Base-by-base conservation (phyloP, 768 basidiomycete species). In the Daedaleopsis sinensis region DNA sequence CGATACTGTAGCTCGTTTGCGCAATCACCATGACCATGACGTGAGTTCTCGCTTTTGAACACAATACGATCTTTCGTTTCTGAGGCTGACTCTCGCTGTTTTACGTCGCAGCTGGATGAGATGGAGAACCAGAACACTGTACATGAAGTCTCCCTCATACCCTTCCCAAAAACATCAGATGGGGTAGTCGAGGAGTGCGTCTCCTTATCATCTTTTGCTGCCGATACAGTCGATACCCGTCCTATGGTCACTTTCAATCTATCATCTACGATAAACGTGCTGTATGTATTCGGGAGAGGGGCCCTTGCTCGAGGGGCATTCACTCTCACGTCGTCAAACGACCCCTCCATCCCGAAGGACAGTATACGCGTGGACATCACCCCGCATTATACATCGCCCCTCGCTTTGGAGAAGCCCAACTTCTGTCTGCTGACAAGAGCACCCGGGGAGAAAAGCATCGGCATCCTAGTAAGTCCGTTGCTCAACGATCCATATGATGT, bases 351-450 rank as follows among this genome's bases (percentile, higher is more conserved):
- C 6, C 37, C 36, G 4, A 18, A 57, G 2, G 64, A 58, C 35
- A 47, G 11, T 1, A 57, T 64, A 21, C 49, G 44, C 37, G 67
- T 71, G 3, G 68, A 71, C 32, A 60, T 71, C 8, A 36, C 55
- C 2, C 35, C 50, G 10, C 35, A 42, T 0, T 38, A 61, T 23
- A 18, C 49, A 6, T 58, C 58, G 11, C n/a, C 9, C 1, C 9
- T 16, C 12, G 51, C 53, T 1, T 55, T 65, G 21, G 43, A 67
- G 18, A 23, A 21, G 8, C 56, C 66, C 21, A 59, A 52, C 23
- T 44, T 69, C 1, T 71, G 70, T 51, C n/a, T 46, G 18, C 43
- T 71, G 5, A 58, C 67, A 50, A 65, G 68, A n/a, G 43, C 24
- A 4, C 37, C 43, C 9, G 54, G 58, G 8, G 43, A 67, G 19